Conservation (phyloP, 768 basidiomycete species). For the Tylopilus rubrobrunneus region DNA sequence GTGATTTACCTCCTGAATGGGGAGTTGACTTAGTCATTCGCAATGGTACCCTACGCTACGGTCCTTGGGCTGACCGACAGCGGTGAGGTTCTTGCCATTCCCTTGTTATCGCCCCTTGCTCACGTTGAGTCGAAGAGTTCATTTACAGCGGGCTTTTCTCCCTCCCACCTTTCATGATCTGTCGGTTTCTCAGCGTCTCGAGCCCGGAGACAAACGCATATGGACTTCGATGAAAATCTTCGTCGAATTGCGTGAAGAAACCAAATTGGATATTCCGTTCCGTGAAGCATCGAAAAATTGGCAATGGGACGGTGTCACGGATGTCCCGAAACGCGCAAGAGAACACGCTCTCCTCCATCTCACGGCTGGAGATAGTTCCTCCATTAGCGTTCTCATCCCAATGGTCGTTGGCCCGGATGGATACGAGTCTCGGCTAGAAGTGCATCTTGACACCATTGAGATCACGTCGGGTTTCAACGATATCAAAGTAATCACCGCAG, state of each 20-base stretch:
- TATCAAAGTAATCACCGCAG: slow-evolving; percentile 69
- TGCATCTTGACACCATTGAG: slow-evolving; percentile 76
- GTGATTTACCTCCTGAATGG: slow-evolving; percentile 89
- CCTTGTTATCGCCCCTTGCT: not conserved
- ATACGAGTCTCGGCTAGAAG: slow-evolving; percentile 74
- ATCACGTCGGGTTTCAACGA: slow-evolving; percentile 88
- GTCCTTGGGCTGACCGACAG: slow-evolving; percentile 96
- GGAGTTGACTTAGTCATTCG: slow-evolving; percentile 82
- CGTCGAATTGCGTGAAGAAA: slow-evolving; percentile 74
- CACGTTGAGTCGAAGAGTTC: slow-evolving; percentile 41
- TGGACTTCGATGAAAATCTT: slow-evolving; percentile 83
- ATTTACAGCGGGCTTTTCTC: slow-evolving; percentile 80
- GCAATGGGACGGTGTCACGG: slow-evolving; percentile 75
- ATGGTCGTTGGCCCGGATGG: slow-evolving; percentile 72
- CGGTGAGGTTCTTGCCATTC: slow-evolving; percentile 42
- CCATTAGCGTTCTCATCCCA: slow-evolving; percentile 80
- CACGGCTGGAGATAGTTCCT: slow-evolving; percentile 74
- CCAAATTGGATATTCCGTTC: slow-evolving; percentile 81
- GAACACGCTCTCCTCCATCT: slow-evolving; percentile 73
- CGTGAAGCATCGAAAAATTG: slow-evolving; percentile 95
- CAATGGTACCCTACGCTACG: slow-evolving; percentile 76
- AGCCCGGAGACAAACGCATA: slow-evolving; percentile 74
- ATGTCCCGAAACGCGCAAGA: slow-evolving; percentile 49
- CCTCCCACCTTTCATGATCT: slow-evolving; percentile 72
- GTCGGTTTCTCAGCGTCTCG: slow-evolving; percentile 52